Evolutionary conservation across 164 flowering plant genomes (phyloP), one percentile per base, ranked within the genome.

Genomic region (Berberis thunbergii): DNA sequence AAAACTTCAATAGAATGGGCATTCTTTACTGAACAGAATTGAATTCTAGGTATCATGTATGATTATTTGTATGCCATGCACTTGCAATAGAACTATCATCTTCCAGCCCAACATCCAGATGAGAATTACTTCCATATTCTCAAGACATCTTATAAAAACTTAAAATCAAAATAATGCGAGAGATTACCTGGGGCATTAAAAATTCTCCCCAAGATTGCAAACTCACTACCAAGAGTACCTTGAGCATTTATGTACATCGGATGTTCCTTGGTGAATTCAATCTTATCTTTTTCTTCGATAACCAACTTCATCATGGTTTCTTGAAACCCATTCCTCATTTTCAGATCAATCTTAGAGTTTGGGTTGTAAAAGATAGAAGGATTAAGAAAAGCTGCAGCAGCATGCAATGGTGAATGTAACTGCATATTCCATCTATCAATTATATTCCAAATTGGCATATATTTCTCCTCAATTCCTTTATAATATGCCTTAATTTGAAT

Each of bases 311-410:
- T 64, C 88, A 84, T 82, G 45, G 84, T 79, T 70, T 86, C 91
- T 73, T 82, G 87, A 77, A 86, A 86, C 13, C 83, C 88, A 79
- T 77, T 86, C 68, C 86, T 79, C 77, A 86, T 72, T 65, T 78
- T 80, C 60, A 70, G 46, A 70, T 86, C 88, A 65, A 74, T 64
- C 78, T 82, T 82, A 49, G 74, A 82, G 60, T 63, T 73, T 5
- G 77, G 79, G 69, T 71, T 75, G 67, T 83, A 81, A 67, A 80
- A 84, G 64, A 83, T 71, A 49, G 86, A 79, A 49, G 93, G 93
- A 69, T 87, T 87, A 59, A 87, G 84, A 60, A 75, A 85, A 61
- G 86, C 87, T 45, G 86, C 83, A 41, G 90, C 88, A 48, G 86
- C 78, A 70, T 83, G 81, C 53, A 87, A 64, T 59, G 88, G 81